Percentiles rank a stretch among this genome's conserved stretches.
Conservation (phyloP, 208 protist genomes). For the Trypanosoma conorhini region DNA sequence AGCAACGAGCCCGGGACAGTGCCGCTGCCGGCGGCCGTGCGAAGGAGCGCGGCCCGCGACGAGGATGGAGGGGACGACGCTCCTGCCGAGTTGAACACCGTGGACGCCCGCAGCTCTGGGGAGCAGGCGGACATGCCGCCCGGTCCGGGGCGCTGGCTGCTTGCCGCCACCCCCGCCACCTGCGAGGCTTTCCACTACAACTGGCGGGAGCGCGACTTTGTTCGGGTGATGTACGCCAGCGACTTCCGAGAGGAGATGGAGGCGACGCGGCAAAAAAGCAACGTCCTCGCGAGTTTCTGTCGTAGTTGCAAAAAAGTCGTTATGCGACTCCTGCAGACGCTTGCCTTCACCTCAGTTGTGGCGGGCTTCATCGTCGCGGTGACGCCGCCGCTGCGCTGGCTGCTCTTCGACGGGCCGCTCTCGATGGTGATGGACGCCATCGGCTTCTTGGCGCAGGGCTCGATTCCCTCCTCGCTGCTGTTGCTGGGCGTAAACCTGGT, state of each 20-base stretch:
- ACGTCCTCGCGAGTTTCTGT: constrained; percentile 11
- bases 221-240: constrained; percentile 51
- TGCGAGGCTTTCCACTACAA: constrained; percentile 40
- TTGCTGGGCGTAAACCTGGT: constrained; percentile 73
- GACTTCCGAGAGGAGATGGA: constrained; percentile 38
- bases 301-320: not conserved
- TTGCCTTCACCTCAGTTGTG: constrained; percentile 73
- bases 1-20: not conserved
- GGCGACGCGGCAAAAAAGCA: constrained; percentile 7
- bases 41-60: not conserved
- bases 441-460: constrained; percentile 52
- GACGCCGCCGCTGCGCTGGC: constrained; percentile 48
- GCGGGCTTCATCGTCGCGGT: constrained; percentile 68
- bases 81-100: not conserved
- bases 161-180: not conserved
- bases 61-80: not conserved
- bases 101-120: not conserved
- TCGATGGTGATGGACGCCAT: constrained; percentile 65
- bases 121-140: not conserved
- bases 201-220: constrained; percentile 48
- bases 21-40: not conserved
- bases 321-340: constrained; percentile 36
- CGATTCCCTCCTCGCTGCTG: constrained; percentile 74
- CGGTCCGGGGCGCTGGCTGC: not conserved
- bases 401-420: constrained; percentile 64